Conservation (phyloP, 129 eudicot species). For the Artemisia annua region DNA sequence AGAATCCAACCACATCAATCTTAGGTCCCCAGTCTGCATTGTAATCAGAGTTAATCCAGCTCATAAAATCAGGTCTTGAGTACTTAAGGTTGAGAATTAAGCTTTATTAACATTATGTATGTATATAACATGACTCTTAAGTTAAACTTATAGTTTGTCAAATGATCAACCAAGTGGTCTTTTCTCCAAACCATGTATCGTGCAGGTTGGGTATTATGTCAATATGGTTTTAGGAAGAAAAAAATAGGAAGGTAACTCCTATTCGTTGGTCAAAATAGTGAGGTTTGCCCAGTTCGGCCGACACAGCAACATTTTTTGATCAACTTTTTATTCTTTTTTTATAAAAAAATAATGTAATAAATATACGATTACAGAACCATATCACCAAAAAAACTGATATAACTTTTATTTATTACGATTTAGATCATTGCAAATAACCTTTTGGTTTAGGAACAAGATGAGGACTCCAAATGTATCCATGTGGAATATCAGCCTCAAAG, state of each 20-base stretch:
- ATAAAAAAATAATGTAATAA: too few species aligned
- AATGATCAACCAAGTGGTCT: conserved; percentile 8
- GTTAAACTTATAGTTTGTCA: conserved; percentile 6
- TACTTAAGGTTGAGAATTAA: background rate
- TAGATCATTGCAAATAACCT: conserved; percentile 44
- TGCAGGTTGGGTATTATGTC: too few species aligned
- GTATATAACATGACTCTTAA: conserved; percentile 4
- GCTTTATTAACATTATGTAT: conserved; percentile 9
- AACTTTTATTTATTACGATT: background rate
- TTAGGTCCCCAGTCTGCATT: conserved; percentile 97
- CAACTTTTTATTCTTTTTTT: too few species aligned
- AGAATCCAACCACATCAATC: conserved; percentile 97
- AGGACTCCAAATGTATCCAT: conserved; percentile 99
- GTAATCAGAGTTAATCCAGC: conserved; percentile 1
- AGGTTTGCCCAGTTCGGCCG: background rate
- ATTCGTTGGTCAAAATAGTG: background rate
- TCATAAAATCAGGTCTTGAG: conserved; percentile 11
- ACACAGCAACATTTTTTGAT: too few species aligned
- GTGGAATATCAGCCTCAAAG: conserved; percentile 77
- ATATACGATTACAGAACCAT: background rate
- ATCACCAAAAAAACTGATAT: background rate
- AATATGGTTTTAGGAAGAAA: background rate
- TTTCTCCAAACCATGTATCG: background rate
- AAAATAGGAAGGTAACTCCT: background rate
- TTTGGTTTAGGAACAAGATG: conserved; percentile 99